These are phyloP conservation scores for Populus tomentosa DNA, from an alignment of 441 rosid species.

Conservation along the genomic window DNA sequence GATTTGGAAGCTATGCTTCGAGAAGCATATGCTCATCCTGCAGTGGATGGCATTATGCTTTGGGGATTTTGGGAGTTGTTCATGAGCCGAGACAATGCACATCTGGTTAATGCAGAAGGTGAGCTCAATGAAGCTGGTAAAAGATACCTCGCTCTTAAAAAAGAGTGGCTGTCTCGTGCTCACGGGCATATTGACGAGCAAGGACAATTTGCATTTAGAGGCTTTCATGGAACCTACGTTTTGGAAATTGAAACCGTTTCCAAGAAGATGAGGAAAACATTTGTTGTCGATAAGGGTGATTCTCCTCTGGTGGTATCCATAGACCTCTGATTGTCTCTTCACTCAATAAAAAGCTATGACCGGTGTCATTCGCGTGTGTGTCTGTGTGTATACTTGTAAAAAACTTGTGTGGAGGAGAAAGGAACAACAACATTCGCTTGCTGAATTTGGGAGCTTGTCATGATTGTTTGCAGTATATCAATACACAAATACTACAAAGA, in stretches of 20 bases:
- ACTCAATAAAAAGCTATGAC: background rate
- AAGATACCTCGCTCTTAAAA: constrained; percentile 52
- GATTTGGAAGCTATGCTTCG: constrained; percentile 86
- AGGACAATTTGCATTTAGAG: constrained; percentile 67
- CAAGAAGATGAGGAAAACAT: constrained; percentile 43
- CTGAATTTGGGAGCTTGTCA: background rate
- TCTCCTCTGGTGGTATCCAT: constrained; percentile 50
- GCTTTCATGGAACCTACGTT: constrained; percentile 66
- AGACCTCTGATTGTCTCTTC: constrained; percentile 29
- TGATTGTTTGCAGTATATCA: background rate
- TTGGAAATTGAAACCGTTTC: constrained; percentile 38
- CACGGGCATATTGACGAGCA: constrained; percentile 51
- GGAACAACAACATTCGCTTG: background rate
- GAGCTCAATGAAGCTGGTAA: constrained; percentile 75
- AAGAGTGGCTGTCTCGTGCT: constrained; percentile 66
- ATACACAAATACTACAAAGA: background rate
- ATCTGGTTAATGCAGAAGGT: constrained; percentile 82
- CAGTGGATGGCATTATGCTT: constrained; percentile 77
- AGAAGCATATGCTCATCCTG: constrained; percentile 88
- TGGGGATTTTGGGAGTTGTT: constrained; percentile 99
- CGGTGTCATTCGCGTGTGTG: background rate
- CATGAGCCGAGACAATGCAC: constrained; percentile 60
- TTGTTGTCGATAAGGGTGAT: constrained; percentile 62
- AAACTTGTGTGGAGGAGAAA: background rate
- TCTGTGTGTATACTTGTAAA: background rate